Conservation (phyloP, 768 basidiomycete species). For the Amanita pallidorosea region DNA sequence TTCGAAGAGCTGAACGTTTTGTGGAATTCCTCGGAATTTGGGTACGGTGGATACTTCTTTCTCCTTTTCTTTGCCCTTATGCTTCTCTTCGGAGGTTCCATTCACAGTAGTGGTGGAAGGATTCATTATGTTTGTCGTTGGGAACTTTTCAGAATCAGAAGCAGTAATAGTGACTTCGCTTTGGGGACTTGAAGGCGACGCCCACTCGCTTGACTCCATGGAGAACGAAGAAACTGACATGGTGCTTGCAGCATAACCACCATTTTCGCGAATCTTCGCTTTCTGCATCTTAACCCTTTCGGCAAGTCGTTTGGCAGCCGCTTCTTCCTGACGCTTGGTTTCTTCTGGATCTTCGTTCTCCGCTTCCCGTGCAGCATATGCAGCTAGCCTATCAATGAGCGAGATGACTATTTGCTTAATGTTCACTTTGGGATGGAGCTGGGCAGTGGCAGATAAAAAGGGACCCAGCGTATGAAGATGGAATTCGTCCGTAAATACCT, state of each 20-base stretch:
- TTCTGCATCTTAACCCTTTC: slow-evolving; percentile 77
- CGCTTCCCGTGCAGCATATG: slow-evolving; percentile 94
- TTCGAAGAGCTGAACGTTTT: slow-evolving; percentile 91
- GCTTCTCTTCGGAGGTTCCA: slow-evolving; percentile 16
- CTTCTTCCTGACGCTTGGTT: slow-evolving; percentile 87
- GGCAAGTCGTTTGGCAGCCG: slow-evolving; percentile 77
- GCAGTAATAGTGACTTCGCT: slow-evolving; percentile 18
- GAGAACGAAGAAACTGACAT: slow-evolving; percentile 26
- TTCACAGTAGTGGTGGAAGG: slow-evolving; percentile 7
- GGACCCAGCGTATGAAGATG: slow-evolving; percentile 93
- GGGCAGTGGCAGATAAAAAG: slow-evolving; percentile 92
- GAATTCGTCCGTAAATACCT: slow-evolving; percentile 99
- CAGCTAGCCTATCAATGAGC: slow-evolving; percentile 89
- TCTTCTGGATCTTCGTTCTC: slow-evolving; percentile 96
- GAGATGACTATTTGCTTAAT: slow-evolving; percentile 99
- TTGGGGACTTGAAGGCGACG: slow-evolving; percentile 23
- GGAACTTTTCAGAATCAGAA: slow-evolving; percentile 20
- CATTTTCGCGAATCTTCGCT: slow-evolving; percentile 47
- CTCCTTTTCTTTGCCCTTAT: slow-evolving; percentile 57
- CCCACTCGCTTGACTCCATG: slow-evolving; percentile 35
- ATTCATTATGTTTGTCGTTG: slow-evolving; percentile 4
- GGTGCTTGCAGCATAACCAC: slow-evolving; percentile 14
- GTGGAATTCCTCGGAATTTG: slow-evolving; percentile 93
- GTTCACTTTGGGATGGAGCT: slow-evolving; percentile 95
- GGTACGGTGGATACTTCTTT: slow-evolving; percentile 45